Evolutionary conservation across 2,329 filamentous ascomycete genomes (phyloP), one percentile per base, ranked within the genome.

Genomic region (Alternaria burnsii): DNA sequence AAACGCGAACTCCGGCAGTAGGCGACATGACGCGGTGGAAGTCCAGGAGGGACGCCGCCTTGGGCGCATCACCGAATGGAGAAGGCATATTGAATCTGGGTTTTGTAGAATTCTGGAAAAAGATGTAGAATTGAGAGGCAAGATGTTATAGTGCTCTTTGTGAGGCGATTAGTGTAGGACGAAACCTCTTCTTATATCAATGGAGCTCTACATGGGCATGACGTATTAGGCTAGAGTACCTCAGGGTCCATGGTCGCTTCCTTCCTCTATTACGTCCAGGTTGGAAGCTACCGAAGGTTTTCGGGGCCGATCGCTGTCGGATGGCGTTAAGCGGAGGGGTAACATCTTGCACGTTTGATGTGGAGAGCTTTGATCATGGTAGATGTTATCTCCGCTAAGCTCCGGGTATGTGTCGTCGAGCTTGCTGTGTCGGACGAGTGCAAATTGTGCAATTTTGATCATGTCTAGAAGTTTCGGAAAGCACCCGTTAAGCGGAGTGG

Each of bases 1-100:
- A 84, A 16, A 87, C 85, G 47, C 82, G 81, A 14, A 87, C 78
- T 18, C 81, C 82, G 0, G 84, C 85, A 1, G 79, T 80, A 7
- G 84, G 82, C 3, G 84, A 80, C 6, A 87, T 79, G 16, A 85
- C 75, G 20, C 84, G 81, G 69, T 86, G 84, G 67, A 81, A 82
- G 41, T 83, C 85, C 50, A 87, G 79, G 6, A 80, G 73, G 55
- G 74, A 80, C 54, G 73, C 75, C 3, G 77, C 65, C 44, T 71
- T 62, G 2, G 71, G 71, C 4, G 57, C 34, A 16, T 59, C 55
- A 47, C 71, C 70, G 51, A 79, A 78, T 18, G 64, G 57, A 60
- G 71, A 68, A 61, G 65, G 51, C 67, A 70, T 69, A 38, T 44
- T 69, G 55, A 6, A 28, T n/a, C 12, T 40, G 24, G 16, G 2